Base-by-base conservation (phyloP, 2,329 filamentous ascomycete species). In the Colletotrichum viniferum region DNA sequence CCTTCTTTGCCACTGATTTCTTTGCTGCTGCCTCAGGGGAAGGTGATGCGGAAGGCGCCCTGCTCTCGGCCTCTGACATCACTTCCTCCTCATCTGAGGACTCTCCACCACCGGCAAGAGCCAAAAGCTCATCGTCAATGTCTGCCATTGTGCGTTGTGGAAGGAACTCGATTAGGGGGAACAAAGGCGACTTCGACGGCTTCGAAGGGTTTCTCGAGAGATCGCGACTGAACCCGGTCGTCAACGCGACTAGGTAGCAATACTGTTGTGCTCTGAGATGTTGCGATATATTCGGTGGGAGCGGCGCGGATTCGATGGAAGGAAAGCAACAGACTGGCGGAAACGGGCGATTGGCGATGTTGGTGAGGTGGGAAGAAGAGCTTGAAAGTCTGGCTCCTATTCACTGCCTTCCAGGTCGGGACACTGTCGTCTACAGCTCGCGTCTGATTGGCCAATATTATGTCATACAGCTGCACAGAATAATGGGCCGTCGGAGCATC, bases 61-160 rank as follows among this genome's bases (percentile, higher is more conserved):
- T 86, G 83, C 90, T 88, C 80, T 86, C 85, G 80, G 87, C 87
- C 84, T 87, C 86, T 81, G 87, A 86, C 84, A 85, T 84, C 83
- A 84, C 87, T 71, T 87, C 90, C 84, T 91, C 91, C 79, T 91
- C 91, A 81, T 89, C 91, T 74, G 91, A 91, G 69, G 87, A 90
- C 76, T 89, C 89, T 76, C 91, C 94, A 79, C 95, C 95, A 81
- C 95, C 97, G 70, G 96, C 97, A 78, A 98, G 92, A 81, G 95
- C 96, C 78, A 98, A 93, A 78, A 98, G 93, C 87, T 98, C 96
- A 80, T 96, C 96, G 83, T 98, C 96, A 79, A 98, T 91, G 82
- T 96, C 95, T 72, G 95, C 94, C 96, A 98, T 98, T 81, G 78
- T 89, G 76, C 73, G 48, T 63, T 36, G 58, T 16, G 32, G 24